Base-by-base conservation (phyloP, 2,329 filamentous ascomycete genomes). In the Colletotrichum simmondsii region DNA sequence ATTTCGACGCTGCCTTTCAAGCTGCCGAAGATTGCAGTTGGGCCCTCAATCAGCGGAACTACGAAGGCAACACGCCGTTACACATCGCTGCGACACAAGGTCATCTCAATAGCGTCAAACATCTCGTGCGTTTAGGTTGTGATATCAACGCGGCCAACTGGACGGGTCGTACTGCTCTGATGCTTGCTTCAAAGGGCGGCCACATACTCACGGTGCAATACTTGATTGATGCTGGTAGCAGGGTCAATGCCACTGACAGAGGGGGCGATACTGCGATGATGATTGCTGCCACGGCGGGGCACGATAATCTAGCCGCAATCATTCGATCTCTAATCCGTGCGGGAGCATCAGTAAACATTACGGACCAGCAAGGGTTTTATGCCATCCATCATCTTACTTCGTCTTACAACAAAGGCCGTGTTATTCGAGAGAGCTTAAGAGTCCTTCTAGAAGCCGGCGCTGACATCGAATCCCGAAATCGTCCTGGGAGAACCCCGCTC, bases 401-500 rank as follows among this genome's bases (percentile, higher is more conserved):
- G 7, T 14, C 1, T 2, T 1, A 1, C 12, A 10, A 14, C 5
- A n/a, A 30, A 6, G 6, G 4, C 2, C 24, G 14, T 0, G 11
- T n/a, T 3, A 5, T 49, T 1, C 4, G 8, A 2, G 26, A 2
- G 2, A 54, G 0, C n/a, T 7, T 65, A 2, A 54, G 19, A 3
- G 26, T 72, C 1, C 66, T 72, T 2, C 3, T 71, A 1, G 37
- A 53, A 0, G 66, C 70, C 1, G 70, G 66, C 0, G 10, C 54
- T 5, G 32, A 65, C 0, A n/a, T 72, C 0, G 35, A 72, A 4
- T 53, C n/a, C 1, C 19, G 1, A 5, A 1, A 14, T 3, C 0
- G 0, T 1, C 0, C 0, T 0, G 60, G 11, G 5, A 4, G 0
- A 4, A 28, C 16, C 1, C 54, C 70, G 2, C 16, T 72, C 2